Conservation (phyloP, 2,329 filamentous ascomycete genomes). For the Apiospora kogelbergensis region DNA sequence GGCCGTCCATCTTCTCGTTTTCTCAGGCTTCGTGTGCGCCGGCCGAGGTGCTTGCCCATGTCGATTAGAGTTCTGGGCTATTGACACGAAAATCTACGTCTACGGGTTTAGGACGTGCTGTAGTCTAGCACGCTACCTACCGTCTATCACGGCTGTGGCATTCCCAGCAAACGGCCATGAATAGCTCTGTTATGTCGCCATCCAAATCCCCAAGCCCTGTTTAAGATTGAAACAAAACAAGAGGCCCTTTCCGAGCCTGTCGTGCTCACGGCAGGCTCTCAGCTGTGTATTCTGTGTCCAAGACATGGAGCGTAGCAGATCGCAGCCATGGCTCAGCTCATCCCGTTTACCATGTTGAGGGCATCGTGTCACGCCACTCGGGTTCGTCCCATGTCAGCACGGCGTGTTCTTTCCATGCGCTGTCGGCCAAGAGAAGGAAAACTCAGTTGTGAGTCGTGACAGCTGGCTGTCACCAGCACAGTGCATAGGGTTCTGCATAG, state of each 20-base stretch:
- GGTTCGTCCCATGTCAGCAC: not conserved
- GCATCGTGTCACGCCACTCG: not conserved
- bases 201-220: not conserved
- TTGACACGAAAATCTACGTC: not conserved
- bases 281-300: not conserved
- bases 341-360: not conserved
- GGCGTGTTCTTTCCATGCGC: not conserved
- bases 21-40: no score
- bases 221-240: constrained; percentile 5
- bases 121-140: not conserved
- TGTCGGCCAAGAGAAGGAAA: not conserved
- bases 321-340: not conserved
- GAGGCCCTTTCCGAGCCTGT: not conserved
- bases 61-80: not conserved
- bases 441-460: not conserved
- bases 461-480: not conserved
- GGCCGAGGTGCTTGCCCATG: not conserved
- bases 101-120: not conserved
- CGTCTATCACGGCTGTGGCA: not conserved
- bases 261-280: not conserved
- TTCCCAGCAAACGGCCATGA: not conserved
- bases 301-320: not conserved
- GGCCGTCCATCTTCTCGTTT: no score
- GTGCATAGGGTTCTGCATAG: not conserved
- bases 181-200: not conserved